phyloP scores from a whole-genome alignment of 1,284 basidiomycete species.

The Apiotrichum akiyoshidainum region DNA sequence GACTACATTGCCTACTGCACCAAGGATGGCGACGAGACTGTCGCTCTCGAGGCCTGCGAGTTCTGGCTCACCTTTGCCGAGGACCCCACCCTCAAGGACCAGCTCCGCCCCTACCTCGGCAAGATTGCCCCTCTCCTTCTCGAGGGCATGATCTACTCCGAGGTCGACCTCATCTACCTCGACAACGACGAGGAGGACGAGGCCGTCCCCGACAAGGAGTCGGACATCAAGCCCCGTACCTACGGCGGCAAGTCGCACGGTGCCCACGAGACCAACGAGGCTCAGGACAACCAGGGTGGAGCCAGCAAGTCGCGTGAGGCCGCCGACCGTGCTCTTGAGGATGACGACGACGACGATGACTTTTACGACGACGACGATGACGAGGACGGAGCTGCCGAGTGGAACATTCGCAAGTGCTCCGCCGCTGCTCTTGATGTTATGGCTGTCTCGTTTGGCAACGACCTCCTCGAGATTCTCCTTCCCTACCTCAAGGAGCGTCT shows the following conservation, averaged over 20 bases:
- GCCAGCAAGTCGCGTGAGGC: conserved; percentile 42
- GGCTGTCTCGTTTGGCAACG: conserved; percentile 83
- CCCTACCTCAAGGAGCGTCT: conserved; percentile 89
- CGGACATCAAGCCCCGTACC: conserved; percentile 93
- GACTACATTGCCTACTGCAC: conserved; percentile 99
- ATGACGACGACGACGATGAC: conserved; percentile 80
- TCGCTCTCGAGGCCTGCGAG: conserved; percentile 95
- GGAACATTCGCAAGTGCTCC: conserved; percentile 98
- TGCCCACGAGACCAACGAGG: conserved; percentile 60
- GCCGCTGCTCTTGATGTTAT: conserved; percentile 97
- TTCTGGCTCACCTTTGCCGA: conserved; percentile 99
- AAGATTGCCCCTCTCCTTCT: conserved; percentile 90
- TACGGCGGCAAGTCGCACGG: conserved; percentile 78
- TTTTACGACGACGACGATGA: conserved; percentile 88
- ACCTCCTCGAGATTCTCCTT: conserved; percentile 82
- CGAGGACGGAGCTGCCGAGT: conserved; percentile 95
- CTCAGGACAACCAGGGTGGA: conserved; percentile 23
- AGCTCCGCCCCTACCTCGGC: conserved; percentile 77
- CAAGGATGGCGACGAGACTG: conserved; percentile 91
- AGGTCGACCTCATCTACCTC: conserved; percentile 92
- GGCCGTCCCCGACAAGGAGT: conserved; percentile 83
- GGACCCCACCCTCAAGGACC: conserved; percentile 77
- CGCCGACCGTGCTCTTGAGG: conserved; percentile 53
- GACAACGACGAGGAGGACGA: conserved; percentile 84
- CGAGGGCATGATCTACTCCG: conserved; percentile 96